Base-by-base conservation (phyloP, 2,329 filamentous ascomycete genomes). In the Fusarium albosuccineum region DNA sequence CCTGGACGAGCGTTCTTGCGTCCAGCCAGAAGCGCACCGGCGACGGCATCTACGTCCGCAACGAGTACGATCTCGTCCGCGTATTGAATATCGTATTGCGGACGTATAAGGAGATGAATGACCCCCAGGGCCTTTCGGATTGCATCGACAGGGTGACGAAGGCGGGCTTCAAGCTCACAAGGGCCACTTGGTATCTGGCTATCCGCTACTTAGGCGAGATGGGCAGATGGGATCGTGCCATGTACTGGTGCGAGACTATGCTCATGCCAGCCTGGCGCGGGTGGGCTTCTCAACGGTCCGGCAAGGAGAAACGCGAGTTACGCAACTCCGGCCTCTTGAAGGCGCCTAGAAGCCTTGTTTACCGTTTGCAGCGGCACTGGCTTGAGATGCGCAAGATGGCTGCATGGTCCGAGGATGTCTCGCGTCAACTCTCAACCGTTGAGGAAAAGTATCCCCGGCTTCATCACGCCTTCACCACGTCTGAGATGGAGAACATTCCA, bases 181-280 rank as follows among this genome's bases (percentile, higher is more conserved):
- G 87, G 75, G 86, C 85, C 71, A 94, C 92, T 70, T 97, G 93
- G 93, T 96, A 97, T 75, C 83, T 86, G 51, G 89, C 92, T 67
- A 85, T 97, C 57, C 87, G 91, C 71, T 79, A 85, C 51, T 87
- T 97, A 29, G 87, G 89, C 26, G 81, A 83, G 13, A 82, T 88
- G 55, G 84, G 85, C 45, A 83, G 85, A 45, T 85, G 86, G 71
- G 79, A 87, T 48, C 83, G 90, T 17, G 94, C 94, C 37, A 97
- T 96, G 78, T 75, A 81, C 22, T 79, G 90, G 52, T 95, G 92
- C 75, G 95, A 98, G 80, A 80, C 83, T 27, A 87, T 88, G 62
- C 89, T 98, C 57, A 97, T 97, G 86, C 85, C 87, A 1, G 83
- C 87, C 34, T 97, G 94, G 86, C 86, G 87, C 10, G 93, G 93